Base-by-base conservation (phyloP, 2,329 filamentous ascomycete species). In the Graphilbum sp. region DNA sequence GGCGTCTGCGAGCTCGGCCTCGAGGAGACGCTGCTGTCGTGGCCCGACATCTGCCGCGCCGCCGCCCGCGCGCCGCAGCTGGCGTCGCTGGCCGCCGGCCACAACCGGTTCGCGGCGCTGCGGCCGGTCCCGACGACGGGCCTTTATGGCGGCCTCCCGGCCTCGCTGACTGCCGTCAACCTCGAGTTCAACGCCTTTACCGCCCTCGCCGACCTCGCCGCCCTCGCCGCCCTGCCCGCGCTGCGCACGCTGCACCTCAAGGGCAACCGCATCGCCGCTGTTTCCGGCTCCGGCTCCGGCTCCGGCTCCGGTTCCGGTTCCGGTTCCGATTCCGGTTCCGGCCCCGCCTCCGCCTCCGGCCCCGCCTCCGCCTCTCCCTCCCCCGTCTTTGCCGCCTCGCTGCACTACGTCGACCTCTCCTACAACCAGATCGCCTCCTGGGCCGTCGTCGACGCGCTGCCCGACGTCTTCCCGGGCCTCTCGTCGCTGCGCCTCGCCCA, bases 401-500 rank as follows among this genome's bases (percentile, higher is more conserved):
- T 85, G 6, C 65, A 66, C 33, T 80, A 79, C 43, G 58, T 88
- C 15, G 82, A 87, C 52, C 54, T 88, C 16, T 85, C 81, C 1
- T 75, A 77, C 54, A 88, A 88, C 56, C 57, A 65, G 15, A 66
- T 88, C 23, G 53, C 64, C 15, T 66, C 67, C 16, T 95, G 86
- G 83, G 51, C 56, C 23, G 83, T 92, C 53, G 64, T 94, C 46
- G 76, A 93, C 49, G 53, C 63, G 5, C 66, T 98, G 1, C 60
- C 71, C 2, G 50, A 54, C 12, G 61, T 73, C 41, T 84, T 93
- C 46, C 88, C 90, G 0, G 73, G 76, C 4, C 64, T 96, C 7
- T 66, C 62, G 12, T 75, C 75, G 25, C 69, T 98, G 30, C 80
- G 87, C 15, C 73, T 94, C 43, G 75, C 83, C 5, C 78, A 86